phyloP scores from a whole-genome alignment of 768 basidiomycete genomes.

The Agaricus blazei region DNA sequence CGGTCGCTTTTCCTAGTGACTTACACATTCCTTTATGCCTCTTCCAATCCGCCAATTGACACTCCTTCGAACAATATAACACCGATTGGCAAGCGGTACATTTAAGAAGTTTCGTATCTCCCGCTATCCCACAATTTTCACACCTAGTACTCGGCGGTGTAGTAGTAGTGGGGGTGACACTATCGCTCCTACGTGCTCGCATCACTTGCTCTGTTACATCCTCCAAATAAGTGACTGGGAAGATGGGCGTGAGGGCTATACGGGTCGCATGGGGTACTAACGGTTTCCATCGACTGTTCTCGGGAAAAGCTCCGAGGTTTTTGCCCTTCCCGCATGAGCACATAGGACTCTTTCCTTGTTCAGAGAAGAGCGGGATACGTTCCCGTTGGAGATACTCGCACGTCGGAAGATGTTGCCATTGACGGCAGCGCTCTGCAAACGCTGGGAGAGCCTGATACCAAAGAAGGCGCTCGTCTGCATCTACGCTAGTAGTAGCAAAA shows the following conservation, averaged over 20 bases:
- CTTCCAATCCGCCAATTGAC: constrained; percentile 45
- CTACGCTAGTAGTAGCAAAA: constrained; percentile 15
- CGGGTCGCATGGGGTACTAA: constrained; percentile 42
- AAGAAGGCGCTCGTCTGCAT: constrained; percentile 29
- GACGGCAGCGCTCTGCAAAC: constrained; percentile 48
- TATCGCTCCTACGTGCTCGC: background rate
- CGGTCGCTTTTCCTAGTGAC: background rate
- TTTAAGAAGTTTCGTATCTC: constrained; percentile 20
- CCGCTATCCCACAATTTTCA: constrained; percentile 13
- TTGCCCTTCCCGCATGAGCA: constrained; percentile 53
- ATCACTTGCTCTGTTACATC: background rate
- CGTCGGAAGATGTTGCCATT: constrained; percentile 39
- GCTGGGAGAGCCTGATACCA: constrained; percentile 52
- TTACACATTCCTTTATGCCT: constrained; percentile 34
- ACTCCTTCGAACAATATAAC: constrained; percentile 38
- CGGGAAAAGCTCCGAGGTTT: constrained; percentile 32
- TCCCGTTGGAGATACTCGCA: constrained; percentile 40
- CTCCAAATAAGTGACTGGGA: constrained; percentile 47
- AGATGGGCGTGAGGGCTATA: constrained; percentile 48
- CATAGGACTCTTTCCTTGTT: constrained; percentile 33
- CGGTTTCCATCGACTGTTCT: constrained; percentile 27
- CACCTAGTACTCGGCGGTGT: constrained; percentile 2
- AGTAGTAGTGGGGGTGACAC: background rate
- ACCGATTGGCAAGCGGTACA: constrained; percentile 34
- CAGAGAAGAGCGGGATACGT: constrained; percentile 33